Evolutionary conservation across 2,329 filamentous ascomycete species (phyloP), one percentile per base, ranked within the genome.

Genomic region (Didymellaceae sp.): DNA sequence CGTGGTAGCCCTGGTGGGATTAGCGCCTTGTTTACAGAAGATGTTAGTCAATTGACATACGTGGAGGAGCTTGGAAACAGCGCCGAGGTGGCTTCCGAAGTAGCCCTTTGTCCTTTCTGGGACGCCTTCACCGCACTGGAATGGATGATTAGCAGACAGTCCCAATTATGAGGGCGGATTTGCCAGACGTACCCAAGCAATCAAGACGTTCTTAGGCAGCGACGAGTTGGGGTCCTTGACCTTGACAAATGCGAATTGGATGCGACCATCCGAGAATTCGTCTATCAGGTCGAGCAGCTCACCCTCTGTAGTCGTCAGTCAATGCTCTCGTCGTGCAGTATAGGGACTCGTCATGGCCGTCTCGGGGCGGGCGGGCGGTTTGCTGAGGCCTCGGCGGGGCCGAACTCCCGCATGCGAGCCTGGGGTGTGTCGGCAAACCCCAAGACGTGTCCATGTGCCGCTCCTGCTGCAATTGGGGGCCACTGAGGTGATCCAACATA

Each of bases 81-180:
- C 88, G 54, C 89, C 87, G 38, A 94, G 80, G 76, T 99, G 93
- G 77, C 91, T 97, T 61, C 91, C 96, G 73, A 99, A 99, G 77
- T 97, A 97, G 59, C 94, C 94, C 77, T 97, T 99, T 55, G 93
- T 97, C 66, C 93, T 83, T 77, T 99, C 94, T n/a, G 94, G 94
- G 13, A 99, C 94, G 63, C 94, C 94, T 70, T 95, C 93, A 61
- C 94, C 94, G 74, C 94, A 99, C 89, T 82, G 57, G 40, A 42
- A 33, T 43, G 6, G n/a, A 39, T 34, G 26, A 28, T 61, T 47
- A 62, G 56, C 25, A 40, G 30, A 10, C 2, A 3, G 10, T 14
- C 22, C 21, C 14, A 11, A 4, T n/a, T n/a, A n/a, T n/a, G n/a
- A 13, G 3, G 6, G 25, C 32, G 38, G 20, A 26, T 34, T 37